A percentile compares a stretch with the other conserved stretches of the same genome.
Conservation (phyloP, 2,329 filamentous ascomycete species). For the Nemania diffusa region DNA sequence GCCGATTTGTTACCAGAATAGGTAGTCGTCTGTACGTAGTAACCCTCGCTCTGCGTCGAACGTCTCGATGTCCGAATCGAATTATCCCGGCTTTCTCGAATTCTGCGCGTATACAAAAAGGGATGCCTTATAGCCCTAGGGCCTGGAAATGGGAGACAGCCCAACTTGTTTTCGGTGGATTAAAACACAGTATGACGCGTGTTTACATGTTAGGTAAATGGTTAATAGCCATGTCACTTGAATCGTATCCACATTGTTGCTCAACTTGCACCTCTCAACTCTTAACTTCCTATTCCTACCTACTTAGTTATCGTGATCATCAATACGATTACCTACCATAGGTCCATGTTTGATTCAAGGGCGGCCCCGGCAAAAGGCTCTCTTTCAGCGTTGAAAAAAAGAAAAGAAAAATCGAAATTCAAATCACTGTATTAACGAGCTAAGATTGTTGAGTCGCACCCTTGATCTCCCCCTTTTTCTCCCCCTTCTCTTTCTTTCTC, state of each 20-base stretch:
- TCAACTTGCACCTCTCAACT: not conserved
- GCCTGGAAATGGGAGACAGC: not conserved
- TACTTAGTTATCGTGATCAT: too few species aligned
- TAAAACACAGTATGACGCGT: not conserved
- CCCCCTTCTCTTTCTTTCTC: too few species aligned
- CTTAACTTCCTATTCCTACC: not conserved
- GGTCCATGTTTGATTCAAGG: too few species aligned
- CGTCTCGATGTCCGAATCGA: slow-evolving; percentile 10
- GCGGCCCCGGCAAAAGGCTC: too few species aligned
- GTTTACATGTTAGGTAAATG: not conserved
- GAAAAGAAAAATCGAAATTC: too few species aligned
- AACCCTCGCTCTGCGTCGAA: slow-evolving; percentile 10
- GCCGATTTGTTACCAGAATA: slow-evolving; percentile 12
- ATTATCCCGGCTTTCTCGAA: not conserved
- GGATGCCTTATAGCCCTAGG: not conserved
- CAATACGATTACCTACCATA: too few species aligned
- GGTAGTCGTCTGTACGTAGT: slow-evolving; percentile 5
- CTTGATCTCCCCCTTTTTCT: too few species aligned
- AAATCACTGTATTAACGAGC: too few species aligned
- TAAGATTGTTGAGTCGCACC: too few species aligned
- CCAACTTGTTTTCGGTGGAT: not conserved
- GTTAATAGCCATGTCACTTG: too few species aligned
- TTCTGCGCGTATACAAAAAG: not conserved
- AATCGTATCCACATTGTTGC: not conserved
- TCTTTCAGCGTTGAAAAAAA: too few species aligned